phyloP scores from a whole-genome alignment of 1,139 yeast species.

The Debaryomyces psychrophilus region DNA sequence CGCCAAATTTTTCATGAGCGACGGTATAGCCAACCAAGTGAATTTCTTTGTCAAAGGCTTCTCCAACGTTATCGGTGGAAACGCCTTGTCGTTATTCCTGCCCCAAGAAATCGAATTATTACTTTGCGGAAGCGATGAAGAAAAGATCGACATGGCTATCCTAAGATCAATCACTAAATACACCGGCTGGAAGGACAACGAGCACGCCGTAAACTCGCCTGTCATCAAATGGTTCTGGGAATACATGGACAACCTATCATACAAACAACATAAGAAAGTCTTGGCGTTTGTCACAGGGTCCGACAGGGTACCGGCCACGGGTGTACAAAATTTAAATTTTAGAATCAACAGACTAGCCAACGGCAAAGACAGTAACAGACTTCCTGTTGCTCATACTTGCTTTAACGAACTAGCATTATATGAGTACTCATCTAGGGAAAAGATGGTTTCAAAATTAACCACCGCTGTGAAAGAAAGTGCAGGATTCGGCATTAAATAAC shows the following conservation, averaged over 20 bases:
- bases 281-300: constrained; percentile 86
- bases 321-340: constrained; percentile 72
- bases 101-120: constrained; percentile 81
- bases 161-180: constrained; percentile 75
- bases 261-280: constrained; percentile 58
- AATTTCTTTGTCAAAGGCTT: constrained; percentile 71
- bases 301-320: constrained; percentile 91
- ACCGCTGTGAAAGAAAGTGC: constrained; percentile 77
- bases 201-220: constrained; percentile 36
- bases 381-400: constrained; percentile 92
- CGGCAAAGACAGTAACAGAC: constrained; percentile 53
- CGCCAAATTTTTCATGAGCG: constrained; percentile 60
- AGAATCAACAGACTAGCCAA: constrained; percentile 54
- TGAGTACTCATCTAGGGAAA: constrained; percentile 58
- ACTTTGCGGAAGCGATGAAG: constrained; percentile 74
- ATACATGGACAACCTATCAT: constrained; percentile 51
- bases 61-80: constrained; percentile 74
- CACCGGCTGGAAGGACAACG: constrained; percentile 54
- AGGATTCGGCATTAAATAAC: constrained; percentile 78
- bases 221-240: constrained; percentile 87
- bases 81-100: constrained; percentile 74
- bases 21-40: constrained; percentile 56
- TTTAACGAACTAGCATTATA: constrained; percentile 85
- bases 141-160: constrained; percentile 65
- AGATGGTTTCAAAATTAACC: constrained; percentile 56